Base-by-base conservation (phyloP, 2,329 filamentous ascomycete species). In the Colletotrichum sp. region DNA sequence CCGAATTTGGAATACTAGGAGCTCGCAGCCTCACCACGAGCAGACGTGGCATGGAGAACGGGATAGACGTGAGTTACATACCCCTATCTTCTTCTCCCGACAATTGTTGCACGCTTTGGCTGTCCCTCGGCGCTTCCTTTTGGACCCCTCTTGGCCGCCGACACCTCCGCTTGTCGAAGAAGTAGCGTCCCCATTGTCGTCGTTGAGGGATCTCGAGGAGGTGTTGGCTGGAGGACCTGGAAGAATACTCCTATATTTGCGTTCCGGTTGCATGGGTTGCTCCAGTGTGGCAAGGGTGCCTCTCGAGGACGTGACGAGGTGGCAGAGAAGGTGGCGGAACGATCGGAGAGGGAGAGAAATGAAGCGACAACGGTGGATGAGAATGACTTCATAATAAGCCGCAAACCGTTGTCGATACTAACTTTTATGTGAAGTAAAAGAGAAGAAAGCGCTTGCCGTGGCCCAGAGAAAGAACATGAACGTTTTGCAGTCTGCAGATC, bases 21-120 rank as follows among this genome's bases (percentile, higher is more conserved):
- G 10, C 6, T 39, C 60, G 30, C 15, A 49, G 16, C 36, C 15
- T 26, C 3, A 65, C 36, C 13, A 26, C 24, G 63, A n/a, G 34
- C 6, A 52, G 18, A 36, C 15, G 10, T 7, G 7, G 30, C 24
- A 8, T 7, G 24, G 7, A 57, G 4, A 21, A 57, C 52, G 21
- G 52, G 16, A 24, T 21, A 26, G 32, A 64, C 4, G n/a, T 62
- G 62, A 44, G 24, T 7, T 8, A 70, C 67, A 5, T 66, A 75
- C 72, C 68, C 72, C 72, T 67, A 75, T 71, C 68, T 75, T 75
- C 72, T 75, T 75, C 72, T 75, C 68, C 4, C 68, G 18, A 57
- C 72, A 75, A 21, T 24, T 55, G 24, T 75, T 75, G 68, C 72
- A 75, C 1, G 72, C 72, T 4, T 75, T 75, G 15, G 28, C 16